Evolutionary conservation across 1,139 yeast species (phyloP).

Genomic region (Blastobotrys arbuscula): DNA sequence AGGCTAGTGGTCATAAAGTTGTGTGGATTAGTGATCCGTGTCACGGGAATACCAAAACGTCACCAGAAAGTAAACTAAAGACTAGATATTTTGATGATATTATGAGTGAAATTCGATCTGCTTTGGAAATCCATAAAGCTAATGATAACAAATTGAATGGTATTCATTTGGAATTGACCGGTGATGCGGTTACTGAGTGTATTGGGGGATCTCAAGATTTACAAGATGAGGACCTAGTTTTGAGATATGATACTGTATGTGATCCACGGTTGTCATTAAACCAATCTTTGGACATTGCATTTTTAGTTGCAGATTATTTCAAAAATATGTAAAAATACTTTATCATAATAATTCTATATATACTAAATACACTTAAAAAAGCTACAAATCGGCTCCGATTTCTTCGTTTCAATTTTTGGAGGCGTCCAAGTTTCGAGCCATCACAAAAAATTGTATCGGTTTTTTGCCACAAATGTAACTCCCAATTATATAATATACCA

Average conservation of each 20-base stretch:
- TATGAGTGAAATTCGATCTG: slow-evolving; percentile 36
- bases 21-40: slow-evolving; percentile 43
- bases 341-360: too few relatives aligned
- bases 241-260: slow-evolving; percentile 41
- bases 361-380: too few relatives aligned
- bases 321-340: slow-evolving; percentile 16
- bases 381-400: too few relatives aligned
- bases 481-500: too few relatives aligned
- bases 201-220: slow-evolving; percentile 41
- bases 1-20: slow-evolving; percentile 37
- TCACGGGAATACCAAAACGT: slow-evolving; percentile 41
- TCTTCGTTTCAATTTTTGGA: too few relatives aligned
- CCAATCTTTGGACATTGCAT: slow-evolving; percentile 41
- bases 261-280: slow-evolving; percentile 40
- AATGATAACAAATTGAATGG: slow-evolving; percentile 36
- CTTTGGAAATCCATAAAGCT: slow-evolving; percentile 36
- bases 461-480: too few relatives aligned
- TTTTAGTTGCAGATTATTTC: slow-evolving; percentile 38
- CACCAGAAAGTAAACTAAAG: slow-evolving; percentile 38
- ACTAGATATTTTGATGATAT: slow-evolving; percentile 42
- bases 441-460: too few relatives aligned
- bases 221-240: slow-evolving; percentile 37
- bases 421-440: too few relatives aligned
- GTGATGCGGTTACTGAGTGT: slow-evolving; percentile 43
- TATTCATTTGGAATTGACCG: slow-evolving; percentile 41